Evolutionary conservation across 257 asterid genomes (phyloP).

Genomic region (Solanum neorickii): DNA sequence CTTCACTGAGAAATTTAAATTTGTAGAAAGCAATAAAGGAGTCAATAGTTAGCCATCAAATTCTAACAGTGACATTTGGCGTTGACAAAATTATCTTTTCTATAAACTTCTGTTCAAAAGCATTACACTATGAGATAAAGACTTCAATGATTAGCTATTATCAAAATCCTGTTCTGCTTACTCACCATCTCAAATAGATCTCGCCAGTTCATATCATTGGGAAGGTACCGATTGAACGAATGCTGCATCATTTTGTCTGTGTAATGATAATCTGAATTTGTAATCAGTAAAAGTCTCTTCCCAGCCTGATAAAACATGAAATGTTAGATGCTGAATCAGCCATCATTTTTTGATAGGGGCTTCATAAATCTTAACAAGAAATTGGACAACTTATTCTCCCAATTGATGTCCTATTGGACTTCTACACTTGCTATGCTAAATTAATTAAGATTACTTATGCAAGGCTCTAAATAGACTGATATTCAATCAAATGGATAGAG

Average conservation of each 20-base stretch:
- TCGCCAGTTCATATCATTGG: conserved; percentile 86
- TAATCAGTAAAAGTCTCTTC: conserved; percentile 73
- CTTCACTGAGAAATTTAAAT: neutral
- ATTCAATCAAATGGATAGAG: neutral
- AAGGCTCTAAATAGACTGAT: neutral
- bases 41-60: neutral
- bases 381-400: neutral
- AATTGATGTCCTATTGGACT: neutral
- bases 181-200: conserved; percentile 87
- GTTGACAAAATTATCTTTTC: neutral
- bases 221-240: conserved; percentile 83
- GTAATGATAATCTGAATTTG: conserved; percentile 88
- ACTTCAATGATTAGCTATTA: neutral
- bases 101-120: neutral
- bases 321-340: neutral
- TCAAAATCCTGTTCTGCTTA: neutral
- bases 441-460: neutral
- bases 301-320: conserved; percentile 56
- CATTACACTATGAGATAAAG: neutral
- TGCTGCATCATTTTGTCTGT: conserved; percentile 93
- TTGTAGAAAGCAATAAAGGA: neutral
- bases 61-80: neutral
- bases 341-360: neutral
- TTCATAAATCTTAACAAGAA: neutral
- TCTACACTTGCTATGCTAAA: neutral